A percentile compares a stretch with the other conserved stretches of the same genome.
Conservation (phyloP, 2,329 filamentous ascomycete genomes). For the Mariannaea elegans region DNA sequence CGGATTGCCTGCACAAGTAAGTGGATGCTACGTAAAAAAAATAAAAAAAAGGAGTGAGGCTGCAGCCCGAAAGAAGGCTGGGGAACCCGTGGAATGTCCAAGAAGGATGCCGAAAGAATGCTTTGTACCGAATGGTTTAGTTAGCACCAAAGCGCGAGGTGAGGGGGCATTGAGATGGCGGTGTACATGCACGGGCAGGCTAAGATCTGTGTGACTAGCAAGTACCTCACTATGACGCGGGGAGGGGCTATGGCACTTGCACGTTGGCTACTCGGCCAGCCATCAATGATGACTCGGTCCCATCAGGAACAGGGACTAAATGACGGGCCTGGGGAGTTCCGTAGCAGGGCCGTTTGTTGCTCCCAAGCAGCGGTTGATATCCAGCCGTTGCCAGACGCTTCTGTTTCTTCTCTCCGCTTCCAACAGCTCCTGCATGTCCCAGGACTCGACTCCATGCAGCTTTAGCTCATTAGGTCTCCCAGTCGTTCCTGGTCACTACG, state of each 20-base stretch:
- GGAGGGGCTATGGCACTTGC: constrained; percentile 3
- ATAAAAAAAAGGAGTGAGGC: constrained; percentile 2
- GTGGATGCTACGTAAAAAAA: neutral
- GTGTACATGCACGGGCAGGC: constrained; percentile 5
- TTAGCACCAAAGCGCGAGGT: neutral
- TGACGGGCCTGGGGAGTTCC: too few species aligned
- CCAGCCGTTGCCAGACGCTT: constrained; percentile 17
- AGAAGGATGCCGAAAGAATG: constrained; percentile 52
- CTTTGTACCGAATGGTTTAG: constrained; percentile 36
- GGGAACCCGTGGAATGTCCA: constrained; percentile 48
- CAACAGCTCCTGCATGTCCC: neutral
- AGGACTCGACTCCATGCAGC: constrained; percentile 18
- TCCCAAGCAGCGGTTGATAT: neutral
- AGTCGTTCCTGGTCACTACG: neutral
- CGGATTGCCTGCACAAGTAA: neutral
- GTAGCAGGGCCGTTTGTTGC: neutral
- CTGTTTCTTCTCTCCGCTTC: neutral
- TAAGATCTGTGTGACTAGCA: neutral
- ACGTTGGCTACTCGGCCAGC: neutral
- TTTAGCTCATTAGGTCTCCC: constrained; percentile 24
- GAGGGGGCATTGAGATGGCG: constrained; percentile 8
- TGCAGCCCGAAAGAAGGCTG: constrained; percentile 29
- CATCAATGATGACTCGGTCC: neutral
- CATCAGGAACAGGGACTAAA: neutral
- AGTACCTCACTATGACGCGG: constrained; percentile 20